Base-by-base conservation (phyloP, 352 stramenopile species). In the Phytophthora lateralis region DNA sequence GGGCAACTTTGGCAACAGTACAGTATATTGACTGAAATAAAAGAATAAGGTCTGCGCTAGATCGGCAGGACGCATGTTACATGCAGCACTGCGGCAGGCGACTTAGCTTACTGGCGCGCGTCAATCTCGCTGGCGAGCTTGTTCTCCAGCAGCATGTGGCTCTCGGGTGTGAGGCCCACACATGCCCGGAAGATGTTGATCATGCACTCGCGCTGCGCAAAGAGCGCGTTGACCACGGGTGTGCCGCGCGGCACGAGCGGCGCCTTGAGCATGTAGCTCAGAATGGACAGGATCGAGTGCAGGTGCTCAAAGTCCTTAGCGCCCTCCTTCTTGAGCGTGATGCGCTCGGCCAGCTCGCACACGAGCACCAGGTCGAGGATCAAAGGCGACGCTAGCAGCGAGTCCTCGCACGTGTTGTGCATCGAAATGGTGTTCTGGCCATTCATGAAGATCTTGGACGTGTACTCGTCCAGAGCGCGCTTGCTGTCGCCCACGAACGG, bases 331-430 rank as follows among this genome's bases (percentile, higher is more conserved):
- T 96, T 96, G 45, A 99, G 83, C 32, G 87, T 83, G 43, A 99
- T 98, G 53, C 98, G 96, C 79, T 99, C 91, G 15, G 93, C 97
- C 10, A 99, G 77, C 77, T 99, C 98, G 47, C 92, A 97, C 41
- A 99, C 86, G 42, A 99, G 94, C 18, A 99, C 93, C 29, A 99
- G 83, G 74, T 99, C 98, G 37, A 99, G 86, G 69, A 99, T 99
- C 45, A 99, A 71, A 32, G 98, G 98, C 59, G 96, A 97, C 24
- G 98, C 98, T 43, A 99, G 79, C 20, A 99, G 78, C 53, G 96
- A 99, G 75, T 99, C 98, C 73, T 99, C 97, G 80, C 98, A 99
- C 55, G 97, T 99, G 79, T 99, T 99, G 91, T 99, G 98, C 96
- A 99, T 99, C 26, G 96, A 96, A 77, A 99, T 99, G n/a, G 98